phyloP scores from a whole-genome alignment of 805 yeast species.

The Saccharomyces mikatae region DNA sequence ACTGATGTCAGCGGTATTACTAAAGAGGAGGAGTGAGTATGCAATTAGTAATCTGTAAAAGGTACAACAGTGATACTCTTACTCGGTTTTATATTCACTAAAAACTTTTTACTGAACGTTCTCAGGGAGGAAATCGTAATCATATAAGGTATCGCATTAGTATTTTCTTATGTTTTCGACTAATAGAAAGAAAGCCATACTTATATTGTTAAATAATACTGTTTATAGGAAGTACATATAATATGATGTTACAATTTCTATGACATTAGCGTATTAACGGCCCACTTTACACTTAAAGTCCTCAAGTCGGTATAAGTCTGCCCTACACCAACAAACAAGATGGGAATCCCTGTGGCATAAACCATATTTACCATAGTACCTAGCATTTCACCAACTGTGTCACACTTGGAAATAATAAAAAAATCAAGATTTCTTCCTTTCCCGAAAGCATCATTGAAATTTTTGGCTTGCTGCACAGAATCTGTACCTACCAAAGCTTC shows the following conservation, averaged over 20 bases:
- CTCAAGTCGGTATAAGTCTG: slow-evolving; percentile 93
- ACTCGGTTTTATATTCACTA: background rate
- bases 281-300: slow-evolving; percentile 85
- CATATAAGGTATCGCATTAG: background rate
- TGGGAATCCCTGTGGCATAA: slow-evolving; percentile 90
- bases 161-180: background rate
- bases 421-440: slow-evolving; percentile 73
- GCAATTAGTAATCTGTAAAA: background rate
- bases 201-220: background rate
- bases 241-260: slow-evolving; percentile 21
- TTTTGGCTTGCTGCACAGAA: slow-evolving; percentile 88
- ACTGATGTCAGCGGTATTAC: background rate
- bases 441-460: slow-evolving; percentile 91
- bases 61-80: background rate
- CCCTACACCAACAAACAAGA: slow-evolving; percentile 91
- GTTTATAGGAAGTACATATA: background rate
- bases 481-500: slow-evolving; percentile 97
- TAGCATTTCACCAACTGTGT: slow-evolving; percentile 92
- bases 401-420: slow-evolving; percentile 89
- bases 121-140: background rate
- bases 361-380: slow-evolving; percentile 98
- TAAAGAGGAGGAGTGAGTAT: background rate
- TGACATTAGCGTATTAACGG: slow-evolving; percentile 74
- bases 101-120: background rate
- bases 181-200: background rate